Base-by-base conservation (phyloP, 225 moss, liverwort and hornwort genomes). In the Polytrichum formosum region DNA sequence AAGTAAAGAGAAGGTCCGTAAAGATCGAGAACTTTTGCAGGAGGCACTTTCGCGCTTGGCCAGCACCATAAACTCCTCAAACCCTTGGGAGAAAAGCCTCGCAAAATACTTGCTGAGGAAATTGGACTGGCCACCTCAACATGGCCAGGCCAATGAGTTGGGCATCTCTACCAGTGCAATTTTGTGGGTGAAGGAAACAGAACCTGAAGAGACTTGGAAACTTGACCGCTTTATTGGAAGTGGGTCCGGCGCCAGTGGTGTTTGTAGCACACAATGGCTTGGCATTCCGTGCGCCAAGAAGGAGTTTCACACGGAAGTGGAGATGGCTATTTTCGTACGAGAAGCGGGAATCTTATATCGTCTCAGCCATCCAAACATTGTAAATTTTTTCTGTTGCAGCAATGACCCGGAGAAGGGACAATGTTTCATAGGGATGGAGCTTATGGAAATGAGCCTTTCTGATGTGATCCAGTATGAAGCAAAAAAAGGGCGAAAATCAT, bases 361-460 rank as follows among this genome's bases (percentile, higher is more conserved):
- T 59, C 64, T 68, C 53, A 78, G 73, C 29, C 67, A 73, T 69
- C 78, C 73, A 9, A 26, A 19, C 7, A 73, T 78, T 28, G 73
- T 78, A 10, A 78, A 68, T 28, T 78, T 73, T 10, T 64, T 73
- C 19, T 73, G 73, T 53, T 64, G 73, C 29, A 65, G 78, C 19
- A 68, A 6, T 69, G 29, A 33, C 17, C 13, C 19, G 16, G 67
- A 73, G 6, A 56, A 18, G 20, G 73, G 58, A 5, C 63, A 78
- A 21, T 25, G 68, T 68, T 78, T 73, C 8, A 78, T 78, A 6
- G 64, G 69, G 9, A 78, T 78, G 73, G 78, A 78, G 58, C 69
- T 78, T 2, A 64, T 78, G 73, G 20, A 73, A 5, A 78, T 68
- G 78, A 78, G 64, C 21, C 73, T 73, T 29, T 33, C 8, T 54